phyloP scores from a whole-genome alignment of 805 yeast species.

The Danielozyma ontarioensis region DNA sequence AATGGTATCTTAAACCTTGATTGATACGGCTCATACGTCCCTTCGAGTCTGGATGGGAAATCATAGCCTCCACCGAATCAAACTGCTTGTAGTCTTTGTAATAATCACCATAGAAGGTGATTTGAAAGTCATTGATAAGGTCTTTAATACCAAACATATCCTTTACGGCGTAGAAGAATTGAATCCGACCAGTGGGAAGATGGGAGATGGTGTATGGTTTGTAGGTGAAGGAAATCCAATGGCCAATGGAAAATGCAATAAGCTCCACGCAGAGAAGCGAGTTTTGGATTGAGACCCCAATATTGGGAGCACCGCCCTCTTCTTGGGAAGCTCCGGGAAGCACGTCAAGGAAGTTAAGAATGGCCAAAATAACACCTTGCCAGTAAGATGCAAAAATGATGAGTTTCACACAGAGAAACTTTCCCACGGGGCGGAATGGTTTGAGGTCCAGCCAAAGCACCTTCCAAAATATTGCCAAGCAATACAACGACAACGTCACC shows the following conservation, averaged over 20 bases:
- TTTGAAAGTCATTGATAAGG: slow-evolving; percentile 69
- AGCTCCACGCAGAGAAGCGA: slow-evolving; percentile 77
- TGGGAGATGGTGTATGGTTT: slow-evolving; percentile 57
- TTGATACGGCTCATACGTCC: slow-evolving; percentile 65
- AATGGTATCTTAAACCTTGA: slow-evolving; percentile 77
- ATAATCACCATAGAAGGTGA: slow-evolving; percentile 61
- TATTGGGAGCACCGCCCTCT: slow-evolving; percentile 22
- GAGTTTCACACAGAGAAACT: slow-evolving; percentile 86
- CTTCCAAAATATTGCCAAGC: slow-evolving; percentile 88
- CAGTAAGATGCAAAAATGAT: slow-evolving; percentile 97
- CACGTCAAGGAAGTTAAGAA: slow-evolving; percentile 45
- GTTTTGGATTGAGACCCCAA: slow-evolving; percentile 67
- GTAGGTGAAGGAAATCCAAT: slow-evolving; percentile 80
- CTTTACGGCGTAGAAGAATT: slow-evolving; percentile 56
- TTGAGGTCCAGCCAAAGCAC: slow-evolving; percentile 73
- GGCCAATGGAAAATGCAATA: slow-evolving; percentile 82
- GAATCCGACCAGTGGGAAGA: slow-evolving; percentile 66
- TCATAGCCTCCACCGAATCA: slow-evolving; percentile 70
- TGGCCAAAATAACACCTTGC: slow-evolving; percentile 72
- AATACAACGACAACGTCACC: slow-evolving; percentile 77
- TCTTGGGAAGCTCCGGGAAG: slow-evolving; percentile 30
- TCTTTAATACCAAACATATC: slow-evolving; percentile 81
- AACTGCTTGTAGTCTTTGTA: slow-evolving; percentile 75
- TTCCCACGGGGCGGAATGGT: slow-evolving; percentile 85
- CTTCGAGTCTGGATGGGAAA: slow-evolving; percentile 63